phyloP scores from a whole-genome alignment of 106 monocot species.

The Platanthera guangdongensis region DNA sequence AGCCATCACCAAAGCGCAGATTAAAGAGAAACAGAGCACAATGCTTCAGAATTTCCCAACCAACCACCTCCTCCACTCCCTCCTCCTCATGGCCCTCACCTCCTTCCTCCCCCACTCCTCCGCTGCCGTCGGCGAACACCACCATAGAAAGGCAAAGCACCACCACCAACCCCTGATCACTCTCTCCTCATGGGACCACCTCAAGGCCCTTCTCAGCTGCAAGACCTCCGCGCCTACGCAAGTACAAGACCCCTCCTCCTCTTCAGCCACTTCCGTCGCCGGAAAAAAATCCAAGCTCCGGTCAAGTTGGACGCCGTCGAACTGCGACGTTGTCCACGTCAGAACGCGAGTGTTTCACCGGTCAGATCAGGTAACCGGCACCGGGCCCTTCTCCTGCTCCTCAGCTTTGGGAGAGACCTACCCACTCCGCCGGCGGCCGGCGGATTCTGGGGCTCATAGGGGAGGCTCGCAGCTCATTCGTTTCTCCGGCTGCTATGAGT shows the following conservation, averaged over 20 bases:
- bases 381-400: conserved; percentile 4
- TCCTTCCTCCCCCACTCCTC: conserved; percentile 23
- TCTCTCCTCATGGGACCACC: conserved; percentile 66
- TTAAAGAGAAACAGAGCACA: background rate
- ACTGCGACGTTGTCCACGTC: conserved; percentile 59
- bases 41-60: background rate
- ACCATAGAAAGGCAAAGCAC: conserved; percentile 6
- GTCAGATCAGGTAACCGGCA: conserved; percentile 13
- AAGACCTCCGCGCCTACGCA: conserved; percentile 18
- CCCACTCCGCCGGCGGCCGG: conserved; percentile 11
- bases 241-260: conserved; percentile 36
- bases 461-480: conserved; percentile 42
- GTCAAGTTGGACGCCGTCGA: conserved; percentile 43
- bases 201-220: conserved; percentile 81
- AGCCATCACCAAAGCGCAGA: background rate
- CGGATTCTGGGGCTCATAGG: background rate
- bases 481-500: conserved; percentile 94
- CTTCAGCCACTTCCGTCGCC: conserved; percentile 1
- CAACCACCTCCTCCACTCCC: conserved; percentile 3
- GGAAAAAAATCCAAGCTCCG: conserved; percentile 14
- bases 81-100: conserved; percentile 28
- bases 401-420: conserved; percentile 11
- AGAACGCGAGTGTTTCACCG: conserved; percentile 37
- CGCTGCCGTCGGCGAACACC: conserved; percentile 1
- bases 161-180: background rate